Evolutionary conservation across 2,329 filamentous ascomycete genomes (phyloP), one percentile per base, ranked within the genome.

Genomic region (Ceratocystis smalleyi): DNA sequence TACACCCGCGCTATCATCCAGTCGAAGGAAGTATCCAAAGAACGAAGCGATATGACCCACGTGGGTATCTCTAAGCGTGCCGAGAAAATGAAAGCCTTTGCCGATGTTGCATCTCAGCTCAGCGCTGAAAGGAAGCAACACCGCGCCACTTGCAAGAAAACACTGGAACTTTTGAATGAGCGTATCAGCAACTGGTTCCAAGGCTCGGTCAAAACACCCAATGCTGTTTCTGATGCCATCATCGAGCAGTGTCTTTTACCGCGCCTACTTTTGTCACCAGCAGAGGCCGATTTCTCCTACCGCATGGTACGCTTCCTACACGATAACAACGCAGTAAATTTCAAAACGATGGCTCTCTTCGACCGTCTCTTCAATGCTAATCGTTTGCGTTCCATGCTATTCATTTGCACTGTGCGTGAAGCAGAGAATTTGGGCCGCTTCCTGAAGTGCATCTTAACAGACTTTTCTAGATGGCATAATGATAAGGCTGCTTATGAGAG

Each of bases 241-340:
- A 81, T 99, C 8, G 91, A 97, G 74, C 86, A 95, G 70, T 99
- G 94, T 72, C 85, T 99, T 69, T 75, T 97, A n/a, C 94, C 94
- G 8, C 86, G 94, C 51, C 79, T 95, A 19, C 80, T 94, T 30
- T 78, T 96, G 35, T 96, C 91, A 0, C 84, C 90, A 1, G 81
- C 88, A 61, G 94, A 99, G 72, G 89, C 92, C 0, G 89, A 95
- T 69, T 99, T 89, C 75, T 87, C 85, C 64, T 95, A 91, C 74
- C 84, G 85, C 68, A 86, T 97, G 77, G 78, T 97, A 71, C 91
- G 89, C 70, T 89, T 89, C 70, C 81, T 99, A 63, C 94, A 99
- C 73, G 85, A 86, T 65, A 87, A 85, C 66, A 89, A 89, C 22
- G 87, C 90, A 0, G 86, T 90, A 0, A 89, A 90, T 67, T 97